Percentiles rank a stretch among this genome's conserved stretches.
Conservation (phyloP, 805 yeast species). For the Saccharomycopsis microspora region DNA sequence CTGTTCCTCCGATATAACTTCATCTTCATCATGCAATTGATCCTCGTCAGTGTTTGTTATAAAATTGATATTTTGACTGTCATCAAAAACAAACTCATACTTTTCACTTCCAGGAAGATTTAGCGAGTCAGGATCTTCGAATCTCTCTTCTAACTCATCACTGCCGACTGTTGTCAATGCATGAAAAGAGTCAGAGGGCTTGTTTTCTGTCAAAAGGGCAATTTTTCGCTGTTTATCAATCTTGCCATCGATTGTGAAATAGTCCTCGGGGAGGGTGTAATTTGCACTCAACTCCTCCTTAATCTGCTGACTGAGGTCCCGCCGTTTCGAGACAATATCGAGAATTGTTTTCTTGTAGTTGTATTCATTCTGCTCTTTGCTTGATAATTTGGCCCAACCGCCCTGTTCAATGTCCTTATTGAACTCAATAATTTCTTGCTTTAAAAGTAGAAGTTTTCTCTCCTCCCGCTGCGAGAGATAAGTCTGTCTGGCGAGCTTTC, state of each 20-base stretch:
- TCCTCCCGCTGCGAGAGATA: constrained; percentile 12
- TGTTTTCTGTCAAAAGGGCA: constrained; percentile 32
- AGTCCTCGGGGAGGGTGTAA: constrained; percentile 48
- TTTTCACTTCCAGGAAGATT: constrained; percentile 30
- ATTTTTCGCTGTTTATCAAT: constrained; percentile 45
- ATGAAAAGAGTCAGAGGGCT: constrained; percentile 33
- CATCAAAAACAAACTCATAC: constrained; percentile 75
- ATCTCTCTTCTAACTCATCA: constrained; percentile 20
- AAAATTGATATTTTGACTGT: constrained; percentile 46
- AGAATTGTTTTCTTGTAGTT: constrained; percentile 39
- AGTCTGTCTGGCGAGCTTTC: constrained; percentile 13
- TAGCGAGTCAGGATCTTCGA: constrained; percentile 30
- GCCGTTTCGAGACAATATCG: constrained; percentile 29
- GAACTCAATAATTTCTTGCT: constrained; percentile 33
- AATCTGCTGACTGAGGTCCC: constrained; percentile 23
- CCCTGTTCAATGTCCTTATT: constrained; percentile 37
- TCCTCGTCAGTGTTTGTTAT: constrained; percentile 26
- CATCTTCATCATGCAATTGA: constrained; percentile 24
- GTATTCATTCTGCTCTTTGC: constrained; percentile 39
- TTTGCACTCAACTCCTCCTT: constrained; percentile 19
- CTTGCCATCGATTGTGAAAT: constrained; percentile 34
- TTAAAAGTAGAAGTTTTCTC: constrained; percentile 7
- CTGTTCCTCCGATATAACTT: constrained; percentile 23
- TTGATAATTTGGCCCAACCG: constrained; percentile 44
- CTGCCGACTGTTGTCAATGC: constrained; percentile 15